Evolutionary conservation across 805 yeast species (phyloP).

Genomic region (Trichomonascus vanleenenianus): DNA sequence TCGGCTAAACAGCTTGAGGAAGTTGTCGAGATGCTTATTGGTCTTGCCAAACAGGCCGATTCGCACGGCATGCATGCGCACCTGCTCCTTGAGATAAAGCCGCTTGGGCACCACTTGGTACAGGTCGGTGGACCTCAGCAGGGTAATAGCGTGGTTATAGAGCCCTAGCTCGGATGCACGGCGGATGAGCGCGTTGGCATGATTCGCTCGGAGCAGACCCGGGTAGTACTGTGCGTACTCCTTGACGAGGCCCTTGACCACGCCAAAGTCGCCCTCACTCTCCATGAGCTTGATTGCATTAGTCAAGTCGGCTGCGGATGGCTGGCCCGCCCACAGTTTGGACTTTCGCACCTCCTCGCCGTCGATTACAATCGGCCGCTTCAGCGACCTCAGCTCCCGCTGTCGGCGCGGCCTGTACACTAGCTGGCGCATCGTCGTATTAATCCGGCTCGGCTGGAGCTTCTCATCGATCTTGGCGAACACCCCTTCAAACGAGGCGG

Average conservation of each 20-base stretch:
- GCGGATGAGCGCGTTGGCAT: slow-evolving; percentile 18
- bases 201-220: slow-evolving; percentile 14
- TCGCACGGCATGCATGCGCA: slow-evolving; percentile 1
- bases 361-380: slow-evolving; percentile 12
- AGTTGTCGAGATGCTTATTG: too few relatives aligned
- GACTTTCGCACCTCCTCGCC: slow-evolving; percentile 8
- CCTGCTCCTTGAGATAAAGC: neutral
- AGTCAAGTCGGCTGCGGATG: slow-evolving; percentile 18
- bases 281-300: slow-evolving; percentile 13
- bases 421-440: slow-evolving; percentile 10
- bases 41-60: neutral
- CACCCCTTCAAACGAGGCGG: neutral
- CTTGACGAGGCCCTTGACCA: slow-evolving; percentile 12
- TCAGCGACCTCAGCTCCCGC: slow-evolving; percentile 13
- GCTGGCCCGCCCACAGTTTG: slow-evolving; percentile 21
- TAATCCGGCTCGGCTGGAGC: neutral
- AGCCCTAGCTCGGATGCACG: slow-evolving; percentile 21
- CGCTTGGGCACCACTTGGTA: neutral
- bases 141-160: slow-evolving; percentile 9
- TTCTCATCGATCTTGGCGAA: neutral
- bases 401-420: slow-evolving; percentile 23
- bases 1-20: too few relatives aligned
- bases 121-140: neutral
- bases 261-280: slow-evolving; percentile 15
- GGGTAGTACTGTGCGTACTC: slow-evolving; percentile 16